Percentiles rank a stretch among this genome's conserved stretches.
phyloP scores from a whole-genome alignment of 305 asterid species.

The Fraxinus latifolia region DNA sequence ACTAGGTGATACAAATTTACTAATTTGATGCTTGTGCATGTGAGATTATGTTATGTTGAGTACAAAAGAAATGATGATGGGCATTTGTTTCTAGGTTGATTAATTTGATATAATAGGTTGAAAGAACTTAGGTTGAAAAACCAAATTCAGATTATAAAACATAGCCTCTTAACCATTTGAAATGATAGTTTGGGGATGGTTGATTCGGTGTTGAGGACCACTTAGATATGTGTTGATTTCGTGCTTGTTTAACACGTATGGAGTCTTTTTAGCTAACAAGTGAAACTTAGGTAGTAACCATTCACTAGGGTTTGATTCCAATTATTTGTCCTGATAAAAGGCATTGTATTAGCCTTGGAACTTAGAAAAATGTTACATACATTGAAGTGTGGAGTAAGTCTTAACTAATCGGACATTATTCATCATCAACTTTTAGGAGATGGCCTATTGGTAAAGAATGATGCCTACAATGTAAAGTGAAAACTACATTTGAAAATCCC shows the following conservation, averaged over 20 bases:
- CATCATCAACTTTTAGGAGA: too few relatives aligned
- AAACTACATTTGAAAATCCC: too few relatives aligned
- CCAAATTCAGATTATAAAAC: neutral
- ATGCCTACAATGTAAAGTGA: too few relatives aligned
- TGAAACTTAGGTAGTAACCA: neutral
- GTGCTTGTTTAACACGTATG: too few relatives aligned
- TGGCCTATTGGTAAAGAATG: too few relatives aligned
- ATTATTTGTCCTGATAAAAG: too few relatives aligned
- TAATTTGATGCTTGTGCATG: neutral
- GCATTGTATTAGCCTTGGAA: too few relatives aligned
- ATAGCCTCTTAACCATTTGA: neutral
- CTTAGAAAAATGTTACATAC: too few relatives aligned
- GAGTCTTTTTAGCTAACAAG: neutral
- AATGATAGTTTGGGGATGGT: neutral
- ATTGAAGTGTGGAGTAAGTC: too few relatives aligned
- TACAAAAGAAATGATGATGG: neutral
- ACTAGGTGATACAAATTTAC: neutral
- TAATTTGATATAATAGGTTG: neutral
- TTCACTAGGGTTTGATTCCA: neutral
- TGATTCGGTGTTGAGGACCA: neutral
- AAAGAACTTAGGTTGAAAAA: neutral
- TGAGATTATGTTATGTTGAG: neutral
- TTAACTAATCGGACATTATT: too few relatives aligned
- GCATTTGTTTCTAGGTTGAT: neutral
- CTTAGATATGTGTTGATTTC: neutral